Evolutionary conservation across 129 eudicot species (phyloP).

Genomic region (Artemisia tridentata): DNA sequence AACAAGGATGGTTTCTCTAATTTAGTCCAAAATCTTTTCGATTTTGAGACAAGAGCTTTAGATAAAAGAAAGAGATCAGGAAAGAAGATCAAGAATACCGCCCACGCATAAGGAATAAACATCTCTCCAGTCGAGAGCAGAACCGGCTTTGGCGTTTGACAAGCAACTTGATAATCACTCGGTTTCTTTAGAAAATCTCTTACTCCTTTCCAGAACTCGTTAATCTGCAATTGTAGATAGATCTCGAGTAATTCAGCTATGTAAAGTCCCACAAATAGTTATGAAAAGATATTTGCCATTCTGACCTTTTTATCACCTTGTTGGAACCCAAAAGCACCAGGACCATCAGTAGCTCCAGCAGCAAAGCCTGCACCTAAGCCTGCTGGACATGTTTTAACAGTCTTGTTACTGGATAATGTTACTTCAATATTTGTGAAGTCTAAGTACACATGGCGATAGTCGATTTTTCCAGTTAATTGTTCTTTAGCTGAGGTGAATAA

Average conservation of each 20-base stretch:
- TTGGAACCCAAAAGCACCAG: slow-evolving; percentile 73
- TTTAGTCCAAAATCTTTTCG: no score
- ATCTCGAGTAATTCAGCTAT: background rate
- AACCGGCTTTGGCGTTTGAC: slow-evolving; percentile 64
- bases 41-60: background rate
- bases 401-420: slow-evolving; percentile 33
- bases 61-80: background rate
- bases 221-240: slow-evolving; percentile 38
- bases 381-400: slow-evolving; percentile 64
- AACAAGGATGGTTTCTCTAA: no score
- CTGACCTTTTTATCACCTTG: slow-evolving; percentile 69
- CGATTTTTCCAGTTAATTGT: slow-evolving; percentile 56
- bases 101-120: slow-evolving; percentile 69
- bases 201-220: slow-evolving; percentile 49
- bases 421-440: slow-evolving; percentile 54
- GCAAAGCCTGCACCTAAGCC: slow-evolving; percentile 72
- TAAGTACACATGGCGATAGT: slow-evolving; percentile 45
- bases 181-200: slow-evolving; percentile 55
- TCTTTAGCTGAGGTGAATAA: slow-evolving; percentile 50
- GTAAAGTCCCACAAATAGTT: background rate
- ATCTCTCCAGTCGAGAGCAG: slow-evolving; percentile 64
- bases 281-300: background rate
- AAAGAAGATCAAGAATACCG: slow-evolving; percentile 40
- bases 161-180: slow-evolving; percentile 53
- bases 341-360: slow-evolving; percentile 84